Base-by-base conservation (phyloP, 495 filamentous ascomycete genomes). In the Gamarada debralockiae region DNA sequence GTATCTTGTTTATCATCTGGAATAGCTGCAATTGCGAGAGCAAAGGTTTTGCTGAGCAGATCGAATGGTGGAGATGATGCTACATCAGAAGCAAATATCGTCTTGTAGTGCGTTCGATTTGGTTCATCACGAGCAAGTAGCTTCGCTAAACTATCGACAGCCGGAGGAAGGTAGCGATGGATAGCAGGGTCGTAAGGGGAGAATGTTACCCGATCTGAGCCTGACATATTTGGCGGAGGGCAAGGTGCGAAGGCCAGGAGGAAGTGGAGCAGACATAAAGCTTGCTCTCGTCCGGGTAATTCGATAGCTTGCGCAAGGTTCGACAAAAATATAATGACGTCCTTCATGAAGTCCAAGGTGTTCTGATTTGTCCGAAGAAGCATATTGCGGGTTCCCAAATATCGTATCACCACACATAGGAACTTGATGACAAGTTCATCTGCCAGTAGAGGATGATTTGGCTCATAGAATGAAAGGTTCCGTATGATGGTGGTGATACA, bases 281-380 rank as follows among this genome's bases (percentile, higher is more conserved):
- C 91, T 62, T 98, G 92, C 54, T 97, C 92, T 58, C 89, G 86
- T 22, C 85, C 86, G 14, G 93, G 87, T 24, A 98, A 71, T 60
- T 89, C 83, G 49, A 98, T 81, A 18, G 79, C 75, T 51, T 91
- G 82, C 15, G 90, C 80, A 49, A 92, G 76, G 64, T 98, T 97
- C 52, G 90, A 93, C 33, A 98, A 73, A 49, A 91, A 86, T 37
- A 85, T 86, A 51, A 97, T 82, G 13, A 91, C 75, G 67, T 98
- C 93, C 67, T 98, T 98, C 87, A 95, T 95, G 60, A 98, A 89
- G 66, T 98, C 92, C 62, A 95, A 68, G 3, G 87, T 92, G 68
- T 96, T 93, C 53, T 73, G 70, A 56, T 92, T 74, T 6, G 81
- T 87, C 17, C 91, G 82, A 38, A 97, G 70, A 34, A 97, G 76